A percentile compares a stretch with the other conserved stretches of the same genome.
Conservation (phyloP, 371 early-diverging fungal genomes). For the Zychaea mexicana region DNA sequence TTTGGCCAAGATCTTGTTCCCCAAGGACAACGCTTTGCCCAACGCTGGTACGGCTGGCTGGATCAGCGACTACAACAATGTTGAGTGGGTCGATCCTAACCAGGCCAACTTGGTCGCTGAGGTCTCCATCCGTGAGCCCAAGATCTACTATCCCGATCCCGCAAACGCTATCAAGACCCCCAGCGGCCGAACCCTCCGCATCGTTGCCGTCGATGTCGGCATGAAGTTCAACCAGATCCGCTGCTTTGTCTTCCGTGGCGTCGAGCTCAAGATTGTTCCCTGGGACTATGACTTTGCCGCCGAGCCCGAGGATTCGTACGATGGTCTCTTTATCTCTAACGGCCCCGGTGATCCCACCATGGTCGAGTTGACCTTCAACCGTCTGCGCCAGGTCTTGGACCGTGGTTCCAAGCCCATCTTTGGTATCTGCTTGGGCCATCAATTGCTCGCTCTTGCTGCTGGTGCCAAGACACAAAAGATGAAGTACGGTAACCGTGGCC, state of each 20-base stretch:
- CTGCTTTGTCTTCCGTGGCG: slow-evolving; percentile 92
- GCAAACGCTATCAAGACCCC: slow-evolving; percentile 63
- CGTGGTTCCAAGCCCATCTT: slow-evolving; percentile 86
- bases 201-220: slow-evolving; percentile 95
- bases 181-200: slow-evolving; percentile 79
- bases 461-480: slow-evolving; percentile 94
- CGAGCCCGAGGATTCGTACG: slow-evolving; percentile 71
- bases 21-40: slow-evolving; percentile 67
- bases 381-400: slow-evolving; percentile 66
- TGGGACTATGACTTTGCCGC: slow-evolving; percentile 91
- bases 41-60: slow-evolving; percentile 52
- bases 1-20: slow-evolving; percentile 84
- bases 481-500: slow-evolving; percentile 98
- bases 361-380: slow-evolving; percentile 73
- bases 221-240: slow-evolving; percentile 98
- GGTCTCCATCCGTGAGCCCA: slow-evolving; percentile 83
- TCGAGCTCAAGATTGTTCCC: slow-evolving; percentile 93
- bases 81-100: slow-evolving; percentile 93
- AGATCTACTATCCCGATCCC: slow-evolving; percentile 71
- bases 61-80: slow-evolving; percentile 71
- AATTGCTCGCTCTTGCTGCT: slow-evolving; percentile 92
- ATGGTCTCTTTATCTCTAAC: slow-evolving; percentile 96
- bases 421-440: slow-evolving; percentile 98
- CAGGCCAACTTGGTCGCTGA: slow-evolving; percentile 90
- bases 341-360: slow-evolving; percentile 97